Evolutionary conservation across 2,329 filamentous ascomycete species (phyloP).

Genomic region (Neonectria punicea): DNA sequence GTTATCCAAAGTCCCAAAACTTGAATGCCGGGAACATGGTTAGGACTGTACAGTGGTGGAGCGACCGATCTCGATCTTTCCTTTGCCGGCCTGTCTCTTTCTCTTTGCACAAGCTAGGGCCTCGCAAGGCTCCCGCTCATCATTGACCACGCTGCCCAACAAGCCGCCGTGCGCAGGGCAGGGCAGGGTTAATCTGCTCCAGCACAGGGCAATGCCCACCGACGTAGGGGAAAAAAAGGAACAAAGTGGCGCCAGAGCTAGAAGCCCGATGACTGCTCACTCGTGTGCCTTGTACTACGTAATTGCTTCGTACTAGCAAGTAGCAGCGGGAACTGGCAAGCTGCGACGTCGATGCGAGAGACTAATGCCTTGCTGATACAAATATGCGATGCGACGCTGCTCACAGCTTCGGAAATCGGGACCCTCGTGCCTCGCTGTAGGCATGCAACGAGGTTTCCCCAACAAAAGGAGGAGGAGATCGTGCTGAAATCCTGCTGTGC

Average conservation of each 20-base stretch:
- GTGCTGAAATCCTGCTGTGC: conserved; percentile 1
- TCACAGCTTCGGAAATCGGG: conserved; percentile 2
- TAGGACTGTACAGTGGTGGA: conserved; percentile 8
- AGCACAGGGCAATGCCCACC: not conserved
- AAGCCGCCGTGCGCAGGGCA: not conserved
- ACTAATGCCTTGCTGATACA: conserved; percentile 20
- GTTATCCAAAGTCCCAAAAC: conserved; percentile 20
- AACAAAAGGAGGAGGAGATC: conserved; percentile 4
- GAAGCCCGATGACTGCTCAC: conserved; percentile 1
- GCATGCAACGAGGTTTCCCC: not conserved
- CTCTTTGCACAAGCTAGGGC: not conserved
- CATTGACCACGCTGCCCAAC: not conserved
- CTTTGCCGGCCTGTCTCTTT: not conserved
- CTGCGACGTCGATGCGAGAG: conserved; percentile 19
- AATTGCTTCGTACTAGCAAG: no score
- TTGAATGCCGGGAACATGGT: not conserved
- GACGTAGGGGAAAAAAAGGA: not conserved
- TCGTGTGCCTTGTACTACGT: not conserved
- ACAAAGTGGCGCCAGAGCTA: not conserved
- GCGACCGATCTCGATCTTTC: conserved; percentile 11
- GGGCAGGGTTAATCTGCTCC: not conserved
- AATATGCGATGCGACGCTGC: conserved; percentile 17
- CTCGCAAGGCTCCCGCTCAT: not conserved
- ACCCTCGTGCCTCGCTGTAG: not conserved
- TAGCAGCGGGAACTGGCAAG: conserved; percentile 8